These are phyloP conservation scores for Chaetomiaceae sp. DNA, from an alignment of 2,329 filamentous ascomycete genomes.

Conservation along the genomic window DNA sequence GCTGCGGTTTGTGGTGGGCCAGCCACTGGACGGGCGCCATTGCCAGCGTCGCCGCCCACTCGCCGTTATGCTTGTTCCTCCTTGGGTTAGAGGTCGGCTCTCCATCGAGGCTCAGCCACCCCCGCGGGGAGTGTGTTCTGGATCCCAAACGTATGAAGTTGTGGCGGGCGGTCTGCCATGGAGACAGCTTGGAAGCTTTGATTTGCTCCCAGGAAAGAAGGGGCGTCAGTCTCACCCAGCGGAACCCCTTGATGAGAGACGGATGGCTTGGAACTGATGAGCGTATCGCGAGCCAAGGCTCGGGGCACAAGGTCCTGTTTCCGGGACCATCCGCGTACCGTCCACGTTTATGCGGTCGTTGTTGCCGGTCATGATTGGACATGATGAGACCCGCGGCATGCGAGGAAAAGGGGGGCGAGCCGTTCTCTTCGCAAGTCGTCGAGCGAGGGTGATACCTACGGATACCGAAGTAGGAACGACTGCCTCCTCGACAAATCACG, in stretches of 20 bases:
- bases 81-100: not conserved
- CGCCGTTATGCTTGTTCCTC: constrained; percentile 1
- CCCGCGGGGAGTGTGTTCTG: constrained; percentile 10
- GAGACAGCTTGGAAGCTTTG: not conserved
- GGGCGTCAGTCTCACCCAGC: not conserved
- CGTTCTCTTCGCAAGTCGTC: not conserved
- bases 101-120: constrained; percentile 14
- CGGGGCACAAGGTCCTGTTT: not conserved
- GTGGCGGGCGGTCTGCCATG: not conserved
- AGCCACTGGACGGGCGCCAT: not conserved
- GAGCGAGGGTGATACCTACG: no score
- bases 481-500: not conserved
- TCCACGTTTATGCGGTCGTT: constrained; percentile 4
- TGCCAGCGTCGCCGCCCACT: not conserved
- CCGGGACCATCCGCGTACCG: not conserved
- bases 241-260: not conserved
- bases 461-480: no score
- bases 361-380: constrained; percentile 17
- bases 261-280: no score
- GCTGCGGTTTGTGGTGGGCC: constrained; percentile 1
- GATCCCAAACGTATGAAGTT: not conserved
- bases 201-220: not conserved
- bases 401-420: constrained; percentile 18
- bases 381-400: constrained; percentile 8
- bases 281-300: constrained; percentile 2